Evolutionary conservation across 306 rosid genomes (phyloP), one percentile per base, ranked within the genome.

Genomic region (Vigna hirtella): DNA sequence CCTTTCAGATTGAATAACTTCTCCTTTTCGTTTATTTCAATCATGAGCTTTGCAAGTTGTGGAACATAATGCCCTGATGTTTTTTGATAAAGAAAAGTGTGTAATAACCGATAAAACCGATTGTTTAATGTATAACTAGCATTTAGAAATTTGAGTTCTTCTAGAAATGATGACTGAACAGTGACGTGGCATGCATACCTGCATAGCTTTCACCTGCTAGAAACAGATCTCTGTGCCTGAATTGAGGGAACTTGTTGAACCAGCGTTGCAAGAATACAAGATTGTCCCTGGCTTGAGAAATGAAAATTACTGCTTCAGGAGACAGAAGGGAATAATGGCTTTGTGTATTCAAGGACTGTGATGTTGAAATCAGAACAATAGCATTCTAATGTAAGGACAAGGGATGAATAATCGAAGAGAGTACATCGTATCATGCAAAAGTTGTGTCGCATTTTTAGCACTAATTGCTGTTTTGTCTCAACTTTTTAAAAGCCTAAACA

Each of bases 131-230:
- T 14, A 24, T 28, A 26, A 32, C 53, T 63, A 69, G 66, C 4
- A 32, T 69, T 58, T 42, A 9, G 76, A n/a, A 38, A 38, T 57
- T 74, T 43, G 17, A 59, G 58, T 15, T 22, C 66, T 50, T 34
- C 53, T 62, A 67, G 59, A 59, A 28, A 76, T 75, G 65, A 70
- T 74, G 34, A 18, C 16, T 79, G 68, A 73, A 52, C 51, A 63
- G 36, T 79, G 43, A 43, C 22, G 59, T 72, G 48, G 22, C 57
- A 81, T 2, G 59, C 24, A 20, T 71, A 89, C 93, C 93, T 49
- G 93, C 93, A 62, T 89, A 89, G 67, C 93, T 87, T 83, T 89
- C 93, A 13, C 93, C 93, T 14, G 91, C 80, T 24, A 89, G 84
- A 81, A 83, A 89, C 83, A 89, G 62, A 71, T 89, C 88, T 18